phyloP scores from a whole-genome alignment of 2,329 filamentous ascomycete species.

The Didymosphaeria variabile region DNA sequence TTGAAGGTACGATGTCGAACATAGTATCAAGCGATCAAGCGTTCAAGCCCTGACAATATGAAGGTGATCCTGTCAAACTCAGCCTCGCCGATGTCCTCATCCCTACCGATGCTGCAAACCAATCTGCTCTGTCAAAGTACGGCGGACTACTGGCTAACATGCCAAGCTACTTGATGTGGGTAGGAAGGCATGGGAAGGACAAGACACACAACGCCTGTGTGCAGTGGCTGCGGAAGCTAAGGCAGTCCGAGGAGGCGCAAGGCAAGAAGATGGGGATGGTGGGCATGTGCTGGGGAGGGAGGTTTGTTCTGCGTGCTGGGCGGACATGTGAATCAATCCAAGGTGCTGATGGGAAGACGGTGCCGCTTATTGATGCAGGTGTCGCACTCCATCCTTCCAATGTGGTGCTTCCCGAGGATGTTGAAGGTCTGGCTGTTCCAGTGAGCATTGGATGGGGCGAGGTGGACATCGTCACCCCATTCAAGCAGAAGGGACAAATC shows the following conservation, averaged over 20 bases:
- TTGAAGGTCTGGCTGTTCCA: slow-evolving; percentile 27
- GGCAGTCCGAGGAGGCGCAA: slow-evolving; percentile 37
- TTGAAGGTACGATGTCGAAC: slow-evolving; percentile 22
- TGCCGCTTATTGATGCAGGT: slow-evolving; percentile 49
- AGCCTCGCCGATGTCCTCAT: slow-evolving; percentile 47
- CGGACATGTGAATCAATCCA: slow-evolving; percentile 43
- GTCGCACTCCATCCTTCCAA: slow-evolving; percentile 52
- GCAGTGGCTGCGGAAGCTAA: slow-evolving; percentile 44
- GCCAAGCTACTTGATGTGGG: slow-evolving; percentile 34
- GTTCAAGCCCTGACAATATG: background rate
- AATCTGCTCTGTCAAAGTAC: slow-evolving; percentile 49
- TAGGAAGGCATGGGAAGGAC: slow-evolving; percentile 43
- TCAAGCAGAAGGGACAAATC: slow-evolving; percentile 28
- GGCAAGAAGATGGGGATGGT: slow-evolving; percentile 41
- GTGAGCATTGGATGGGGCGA: slow-evolving; percentile 31
- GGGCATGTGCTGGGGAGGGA: slow-evolving; percentile 53
- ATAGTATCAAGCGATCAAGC: background rate
- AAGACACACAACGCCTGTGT: slow-evolving; percentile 46
- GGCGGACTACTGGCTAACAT: slow-evolving; percentile 49
- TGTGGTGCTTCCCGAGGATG: slow-evolving; percentile 47
- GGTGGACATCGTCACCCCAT: slow-evolving; percentile 24
- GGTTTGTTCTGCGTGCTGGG: slow-evolving; percentile 26
- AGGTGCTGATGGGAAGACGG: slow-evolving; percentile 38
- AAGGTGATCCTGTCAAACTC: slow-evolving; percentile 31
- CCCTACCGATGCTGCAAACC: slow-evolving; percentile 48